Percentiles rank a stretch among this genome's conserved stretches.
phyloP scores from a whole-genome alignment of 768 basidiomycete genomes.

The Cystoderma amianthinum region DNA sequence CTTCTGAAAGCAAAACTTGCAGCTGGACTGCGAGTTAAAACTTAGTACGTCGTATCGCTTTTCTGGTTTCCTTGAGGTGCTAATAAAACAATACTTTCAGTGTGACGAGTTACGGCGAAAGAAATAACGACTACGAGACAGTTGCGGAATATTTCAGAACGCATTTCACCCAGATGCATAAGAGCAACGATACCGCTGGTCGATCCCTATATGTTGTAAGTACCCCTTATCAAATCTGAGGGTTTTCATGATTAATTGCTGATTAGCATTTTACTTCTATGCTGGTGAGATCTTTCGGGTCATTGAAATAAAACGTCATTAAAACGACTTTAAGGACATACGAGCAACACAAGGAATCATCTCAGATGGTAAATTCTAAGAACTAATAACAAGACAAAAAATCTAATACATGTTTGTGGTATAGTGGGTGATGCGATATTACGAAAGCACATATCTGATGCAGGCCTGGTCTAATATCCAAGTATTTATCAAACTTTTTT shows the following conservation, averaged over 20 bases:
- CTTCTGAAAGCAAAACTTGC: conserved; percentile 67
- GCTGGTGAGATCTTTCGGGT: no score
- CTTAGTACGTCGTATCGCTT: conserved; percentile 74
- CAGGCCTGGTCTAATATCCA: conserved; percentile 30
- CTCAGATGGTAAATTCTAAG: conserved; percentile 40
- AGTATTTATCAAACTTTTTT: conserved; percentile 1
- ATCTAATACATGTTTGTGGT: conserved; percentile 2
- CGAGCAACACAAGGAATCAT: conserved; percentile 63
- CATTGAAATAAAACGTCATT: no score
- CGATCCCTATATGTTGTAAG: conserved; percentile 62
- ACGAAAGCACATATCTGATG: conserved; percentile 54
- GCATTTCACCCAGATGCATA: conserved; percentile 76
- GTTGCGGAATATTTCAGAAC: conserved; percentile 78
- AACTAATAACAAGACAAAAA: background rate
- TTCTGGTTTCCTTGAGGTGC: no score
- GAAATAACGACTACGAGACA: conserved; percentile 63
- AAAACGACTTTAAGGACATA: no score
- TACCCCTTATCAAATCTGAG: conserved; percentile 14
- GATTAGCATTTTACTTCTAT: conserved; percentile 64
- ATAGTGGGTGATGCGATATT: conserved; percentile 64
- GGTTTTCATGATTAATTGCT: no score
- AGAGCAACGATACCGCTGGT: conserved; percentile 51
- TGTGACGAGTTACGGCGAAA: conserved; percentile 71
- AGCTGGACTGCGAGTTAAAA: conserved; percentile 59
- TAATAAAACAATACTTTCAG: no score